These are phyloP conservation scores for Pleurotus cornucopiae DNA, from an alignment of 768 basidiomycete genomes.

Conservation along the genomic window DNA sequence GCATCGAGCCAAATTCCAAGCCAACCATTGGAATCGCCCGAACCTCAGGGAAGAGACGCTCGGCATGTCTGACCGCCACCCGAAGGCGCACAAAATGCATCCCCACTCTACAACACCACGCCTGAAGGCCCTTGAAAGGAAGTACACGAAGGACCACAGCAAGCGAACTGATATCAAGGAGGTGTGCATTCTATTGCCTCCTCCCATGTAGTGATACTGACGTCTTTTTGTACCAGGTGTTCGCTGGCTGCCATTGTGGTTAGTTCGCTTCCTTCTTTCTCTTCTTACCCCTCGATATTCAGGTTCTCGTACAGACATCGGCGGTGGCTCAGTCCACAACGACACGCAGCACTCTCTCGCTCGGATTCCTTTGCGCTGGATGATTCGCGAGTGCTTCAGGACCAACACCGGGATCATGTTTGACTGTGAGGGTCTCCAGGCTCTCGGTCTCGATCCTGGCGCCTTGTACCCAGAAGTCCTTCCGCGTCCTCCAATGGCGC, in stretches of 20 bases:
- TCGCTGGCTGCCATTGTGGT: slow-evolving; percentile 52
- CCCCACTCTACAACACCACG: not conserved
- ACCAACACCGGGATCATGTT: too few relatives aligned
- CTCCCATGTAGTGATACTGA: slow-evolving; percentile 17
- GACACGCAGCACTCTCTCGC: slow-evolving; percentile 14
- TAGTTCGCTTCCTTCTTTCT: slow-evolving; percentile 7
- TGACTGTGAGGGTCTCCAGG: slow-evolving; percentile 1
- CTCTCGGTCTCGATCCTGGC: slow-evolving; percentile 36
- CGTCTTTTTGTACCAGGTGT: slow-evolving; percentile 36
- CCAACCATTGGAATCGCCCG: slow-evolving; percentile 34
- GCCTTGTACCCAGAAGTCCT: slow-evolving; percentile 30
- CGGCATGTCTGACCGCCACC: slow-evolving; percentile 5
- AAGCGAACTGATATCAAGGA: slow-evolving; percentile 39
- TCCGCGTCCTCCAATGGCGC: slow-evolving; percentile 23
- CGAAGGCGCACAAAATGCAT: not conserved
- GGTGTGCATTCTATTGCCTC: slow-evolving; percentile 46
- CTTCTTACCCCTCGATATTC: not conserved
- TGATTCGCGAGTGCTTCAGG: too few relatives aligned
- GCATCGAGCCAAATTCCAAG: slow-evolving; percentile 46
- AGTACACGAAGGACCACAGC: slow-evolving; percentile 14
- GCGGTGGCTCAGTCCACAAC: slow-evolving; percentile 51
- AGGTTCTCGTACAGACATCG: slow-evolving; percentile 36
- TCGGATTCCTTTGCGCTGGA: too few relatives aligned
- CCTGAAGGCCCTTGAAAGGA: slow-evolving; percentile 19
- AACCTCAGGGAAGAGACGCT: slow-evolving; percentile 24